Base-by-base conservation (phyloP, 345 rosid genomes). In the Citrus sp. region DNA sequence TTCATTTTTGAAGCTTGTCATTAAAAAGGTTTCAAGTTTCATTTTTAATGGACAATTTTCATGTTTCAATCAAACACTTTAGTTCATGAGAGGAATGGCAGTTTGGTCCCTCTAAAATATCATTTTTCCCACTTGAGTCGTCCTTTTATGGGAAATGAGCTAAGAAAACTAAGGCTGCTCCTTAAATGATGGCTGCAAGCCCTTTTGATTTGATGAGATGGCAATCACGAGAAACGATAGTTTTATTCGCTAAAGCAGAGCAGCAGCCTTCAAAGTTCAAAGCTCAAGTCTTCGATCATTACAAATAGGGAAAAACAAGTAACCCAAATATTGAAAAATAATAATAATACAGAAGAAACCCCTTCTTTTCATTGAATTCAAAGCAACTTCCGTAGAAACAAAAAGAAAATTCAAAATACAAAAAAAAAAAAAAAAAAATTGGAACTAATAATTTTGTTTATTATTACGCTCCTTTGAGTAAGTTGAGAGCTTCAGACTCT, bases 401-500 rank as follows among this genome's bases (percentile, higher is more conserved):
- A 37, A 38, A 12, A 24, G 9, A n/a, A 21, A 34, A 16, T 37
- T 0, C 8, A 25, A 40, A 21, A 19, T 7, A 56, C 21, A 70
- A 40, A 32, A 5, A 34, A 35, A 6, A 35, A 35, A 35, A 34
- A 9, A 30, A 25, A 27, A 12, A 25, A 75, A 18, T 42, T 4
- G 58, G 66, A 72, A 67, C 61, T 9, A 34, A 22, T 35, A 62
- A 80, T 37, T n/a, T 38, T 62, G 55, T 13, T 1, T 2, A 25
- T 25, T 35, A 1, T 70, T 74, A 65, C 21, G 76, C 61, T 46
- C 83, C 85, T 0, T 86, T 83, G 19, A 92, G 65, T 61, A 92
- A 83, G 71, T 22, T 30, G 77, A 87, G 95, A 73, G 74, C 98
- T 2, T 89, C 98, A 2, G 90, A 40, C 81, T 84, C 86, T 0